Conservation (phyloP, 768 basidiomycete species). For the Crucibulum laeve region DNA sequence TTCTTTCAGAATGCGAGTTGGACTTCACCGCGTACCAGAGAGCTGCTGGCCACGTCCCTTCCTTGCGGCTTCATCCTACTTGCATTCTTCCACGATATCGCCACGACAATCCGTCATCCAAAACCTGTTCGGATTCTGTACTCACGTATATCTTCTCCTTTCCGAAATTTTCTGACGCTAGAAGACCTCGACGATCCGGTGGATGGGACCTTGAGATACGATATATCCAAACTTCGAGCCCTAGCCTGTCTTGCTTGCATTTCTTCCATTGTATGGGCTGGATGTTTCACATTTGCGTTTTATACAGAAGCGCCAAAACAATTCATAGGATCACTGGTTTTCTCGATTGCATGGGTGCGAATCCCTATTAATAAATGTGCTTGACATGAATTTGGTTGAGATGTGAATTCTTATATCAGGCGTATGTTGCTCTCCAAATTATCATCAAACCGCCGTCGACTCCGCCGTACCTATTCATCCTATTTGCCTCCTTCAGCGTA, state of each 20-base stretch:
- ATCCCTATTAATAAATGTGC: no score
- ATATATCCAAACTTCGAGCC: constrained; percentile 21
- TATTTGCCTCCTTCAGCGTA: constrained; percentile 32
- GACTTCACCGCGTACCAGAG: no score
- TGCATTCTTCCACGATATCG: constrained; percentile 15
- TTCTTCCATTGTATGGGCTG: constrained; percentile 38
- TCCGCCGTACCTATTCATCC: constrained; percentile 47
- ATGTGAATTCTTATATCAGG: constrained; percentile 5
- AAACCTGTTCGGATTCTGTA: constrained; percentile 17
- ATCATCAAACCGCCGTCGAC: constrained; percentile 38
- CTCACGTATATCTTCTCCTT: constrained; percentile 30
- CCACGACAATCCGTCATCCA: constrained; percentile 18
- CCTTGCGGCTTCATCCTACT: no score
- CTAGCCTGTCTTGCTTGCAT: constrained; percentile 33
- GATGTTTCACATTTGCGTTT: constrained; percentile 30
- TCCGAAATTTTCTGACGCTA: constrained; percentile 46
- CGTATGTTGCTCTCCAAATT: constrained; percentile 36
- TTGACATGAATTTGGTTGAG: no score
- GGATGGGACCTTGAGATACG: constrained; percentile 19
- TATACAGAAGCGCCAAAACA: constrained; percentile 17
- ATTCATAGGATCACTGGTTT: constrained; percentile 23
- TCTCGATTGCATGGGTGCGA: constrained; percentile 48
- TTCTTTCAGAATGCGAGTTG: no score
- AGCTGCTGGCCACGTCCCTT: no score
- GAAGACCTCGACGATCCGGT: constrained; percentile 45